These are phyloP conservation scores for Hypoxylon sp. DNA, from an alignment of 2,329 filamentous ascomycete genomes.

Conservation along the genomic window DNA sequence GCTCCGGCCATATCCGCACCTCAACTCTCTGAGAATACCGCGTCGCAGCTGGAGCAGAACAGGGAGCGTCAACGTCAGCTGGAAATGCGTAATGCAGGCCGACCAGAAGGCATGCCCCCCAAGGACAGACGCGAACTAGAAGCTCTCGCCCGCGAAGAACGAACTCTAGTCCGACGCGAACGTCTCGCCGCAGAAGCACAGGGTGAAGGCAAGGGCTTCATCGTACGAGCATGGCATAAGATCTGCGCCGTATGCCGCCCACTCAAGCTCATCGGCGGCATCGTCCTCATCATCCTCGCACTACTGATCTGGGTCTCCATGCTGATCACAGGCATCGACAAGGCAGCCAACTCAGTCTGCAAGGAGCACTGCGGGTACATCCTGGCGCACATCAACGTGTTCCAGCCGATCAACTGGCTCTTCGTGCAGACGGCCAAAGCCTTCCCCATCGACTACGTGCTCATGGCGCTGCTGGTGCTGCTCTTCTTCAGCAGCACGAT, in stretches of 20 bases:
- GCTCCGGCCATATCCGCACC: slow-evolving; percentile 89
- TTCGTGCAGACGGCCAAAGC: slow-evolving; percentile 84
- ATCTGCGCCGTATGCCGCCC: slow-evolving; percentile 86
- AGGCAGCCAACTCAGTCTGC: slow-evolving; percentile 95
- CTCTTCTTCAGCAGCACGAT: slow-evolving; percentile 92
- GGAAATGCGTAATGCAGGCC: slow-evolving; percentile 85
- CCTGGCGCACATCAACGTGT: slow-evolving; percentile 86
- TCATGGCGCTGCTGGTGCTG: slow-evolving; percentile 87
- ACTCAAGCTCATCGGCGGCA: slow-evolving; percentile 87
- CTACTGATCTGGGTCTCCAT: slow-evolving; percentile 89
- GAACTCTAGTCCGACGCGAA: slow-evolving; percentile 90
- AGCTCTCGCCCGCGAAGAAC: slow-evolving; percentile 87
- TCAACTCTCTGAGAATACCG: slow-evolving; percentile 81
- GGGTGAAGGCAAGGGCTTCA: slow-evolving; percentile 80
- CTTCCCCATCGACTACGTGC: slow-evolving; percentile 92
- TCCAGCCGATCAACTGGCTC: slow-evolving; percentile 95
- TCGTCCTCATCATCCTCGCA: slow-evolving; percentile 81
- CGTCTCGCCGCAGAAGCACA: slow-evolving; percentile 86
- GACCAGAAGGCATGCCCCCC: slow-evolving; percentile 79
- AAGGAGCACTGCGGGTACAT: slow-evolving; percentile 93
- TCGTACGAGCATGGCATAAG: slow-evolving; percentile 85
- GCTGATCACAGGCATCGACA: slow-evolving; percentile 96
- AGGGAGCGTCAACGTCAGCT: slow-evolving; percentile 93
- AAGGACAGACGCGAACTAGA: slow-evolving; percentile 94
- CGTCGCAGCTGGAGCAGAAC: slow-evolving; percentile 86